Evolutionary conservation across 2,329 filamentous ascomycete genomes (phyloP).

Genomic region (Helotiales sp.): DNA sequence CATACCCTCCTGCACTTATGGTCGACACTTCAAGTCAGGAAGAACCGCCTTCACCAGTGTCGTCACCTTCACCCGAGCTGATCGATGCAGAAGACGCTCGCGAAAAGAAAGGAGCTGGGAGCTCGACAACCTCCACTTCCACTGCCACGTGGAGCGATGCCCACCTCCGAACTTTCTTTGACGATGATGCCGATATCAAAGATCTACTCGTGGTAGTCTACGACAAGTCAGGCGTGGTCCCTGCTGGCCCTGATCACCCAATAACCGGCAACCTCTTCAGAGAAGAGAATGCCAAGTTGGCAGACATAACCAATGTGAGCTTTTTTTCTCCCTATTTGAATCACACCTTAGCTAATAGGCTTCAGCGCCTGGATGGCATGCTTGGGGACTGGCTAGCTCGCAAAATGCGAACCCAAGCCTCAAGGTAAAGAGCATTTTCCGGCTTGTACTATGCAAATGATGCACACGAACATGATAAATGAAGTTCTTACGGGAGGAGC

Average conservation of each 20-base stretch:
- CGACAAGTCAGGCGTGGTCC: constrained; percentile 83
- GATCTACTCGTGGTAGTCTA: constrained; percentile 92
- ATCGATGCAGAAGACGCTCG: constrained; percentile 52
- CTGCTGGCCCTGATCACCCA: constrained; percentile 83
- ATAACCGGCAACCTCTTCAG: constrained; percentile 80
- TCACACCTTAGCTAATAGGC: constrained; percentile 31
- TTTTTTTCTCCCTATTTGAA: neutral
- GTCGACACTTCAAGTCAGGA: constrained; percentile 75
- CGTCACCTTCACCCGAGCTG: constrained; percentile 68
- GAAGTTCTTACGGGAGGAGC: constrained; percentile 30
- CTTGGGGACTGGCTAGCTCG: constrained; percentile 80
- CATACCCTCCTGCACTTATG: constrained; percentile 68
- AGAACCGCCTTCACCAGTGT: constrained; percentile 64
- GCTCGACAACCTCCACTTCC: constrained; percentile 60
- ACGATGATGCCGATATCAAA: constrained; percentile 85
- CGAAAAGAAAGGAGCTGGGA: constrained; percentile 46
- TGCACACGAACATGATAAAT: constrained; percentile 38
- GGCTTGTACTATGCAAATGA: constrained; percentile 37
- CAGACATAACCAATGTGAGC: constrained; percentile 80
- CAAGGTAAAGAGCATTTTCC: constrained; percentile 30
- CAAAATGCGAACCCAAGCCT: constrained; percentile 58
- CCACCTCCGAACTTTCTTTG: constrained; percentile 85
- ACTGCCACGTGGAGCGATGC: constrained; percentile 83
- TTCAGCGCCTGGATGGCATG: constrained; percentile 81
- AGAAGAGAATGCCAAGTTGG: constrained; percentile 83